Conservation (phyloP, 192 early-diverging fungal species). For the Kickxella alabastrina region DNA sequence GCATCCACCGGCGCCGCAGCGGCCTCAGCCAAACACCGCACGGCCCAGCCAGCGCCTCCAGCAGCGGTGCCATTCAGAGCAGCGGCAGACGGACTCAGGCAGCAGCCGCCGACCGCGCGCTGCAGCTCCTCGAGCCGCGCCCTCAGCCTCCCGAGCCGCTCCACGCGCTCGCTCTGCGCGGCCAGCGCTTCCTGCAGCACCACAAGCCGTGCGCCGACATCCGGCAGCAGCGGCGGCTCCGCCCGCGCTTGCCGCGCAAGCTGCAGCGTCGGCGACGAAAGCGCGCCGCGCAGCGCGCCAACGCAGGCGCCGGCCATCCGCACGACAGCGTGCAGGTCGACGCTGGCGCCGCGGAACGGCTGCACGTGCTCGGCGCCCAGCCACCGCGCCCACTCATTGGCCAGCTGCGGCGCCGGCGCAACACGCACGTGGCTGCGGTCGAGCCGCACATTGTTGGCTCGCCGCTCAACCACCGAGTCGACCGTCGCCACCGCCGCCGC, state of each 20-base stretch:
- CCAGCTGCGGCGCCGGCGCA: constrained; percentile 37
- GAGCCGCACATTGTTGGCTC: constrained; percentile 27
- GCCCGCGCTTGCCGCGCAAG: not conserved
- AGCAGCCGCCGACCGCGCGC: not conserved
- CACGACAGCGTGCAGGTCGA: constrained; percentile 28
- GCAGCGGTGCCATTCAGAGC: not conserved
- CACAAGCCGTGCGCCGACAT: not conserved
- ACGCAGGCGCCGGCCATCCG: constrained; percentile 39
- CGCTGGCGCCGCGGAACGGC: constrained; percentile 29
- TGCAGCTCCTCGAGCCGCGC: constrained; percentile 32
- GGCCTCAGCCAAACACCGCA: not conserved
- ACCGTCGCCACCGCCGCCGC: not conserved
- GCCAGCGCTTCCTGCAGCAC: constrained; percentile 4
- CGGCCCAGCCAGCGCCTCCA: not conserved
- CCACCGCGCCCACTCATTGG: constrained; percentile 38
- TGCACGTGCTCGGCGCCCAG: constrained; percentile 9
- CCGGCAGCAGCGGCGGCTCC: not conserved
- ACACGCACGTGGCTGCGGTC: constrained; percentile 22
- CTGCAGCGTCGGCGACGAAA: not conserved
- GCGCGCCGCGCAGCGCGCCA: constrained; percentile 13
- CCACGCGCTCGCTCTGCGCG: constrained; percentile 18
- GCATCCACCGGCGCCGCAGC: not conserved
- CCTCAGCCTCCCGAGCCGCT: constrained; percentile 20
- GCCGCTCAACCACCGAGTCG: constrained; percentile 22
- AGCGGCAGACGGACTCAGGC: not conserved